Percentiles rank a stretch among this genome's conserved stretches.
Conservation (phyloP, 768 basidiomycete species). For the Suillus discolor region DNA sequence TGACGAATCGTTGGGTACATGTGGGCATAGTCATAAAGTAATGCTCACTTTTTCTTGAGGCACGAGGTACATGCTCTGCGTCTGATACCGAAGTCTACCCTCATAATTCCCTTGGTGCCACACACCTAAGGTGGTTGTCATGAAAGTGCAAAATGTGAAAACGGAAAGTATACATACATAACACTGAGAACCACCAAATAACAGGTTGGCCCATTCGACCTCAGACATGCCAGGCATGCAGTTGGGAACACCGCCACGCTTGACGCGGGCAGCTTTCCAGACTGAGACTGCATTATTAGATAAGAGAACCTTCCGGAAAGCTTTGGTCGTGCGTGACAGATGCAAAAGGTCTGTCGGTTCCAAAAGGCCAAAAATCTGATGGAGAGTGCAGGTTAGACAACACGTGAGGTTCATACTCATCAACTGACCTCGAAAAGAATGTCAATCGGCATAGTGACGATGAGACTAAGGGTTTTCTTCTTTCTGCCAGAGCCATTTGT, state of each 20-base stretch:
- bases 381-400: background rate
- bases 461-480: constrained; percentile 16
- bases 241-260: constrained; percentile 19
- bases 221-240: constrained; percentile 27
- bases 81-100: constrained; percentile 21
- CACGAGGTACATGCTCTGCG: constrained; percentile 19
- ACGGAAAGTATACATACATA: constrained; percentile 13
- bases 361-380: constrained; percentile 31
- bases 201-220: constrained; percentile 28
- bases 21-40: background rate
- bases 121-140: constrained; percentile 14
- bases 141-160: background rate
- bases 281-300: constrained; percentile 20
- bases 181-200: constrained; percentile 24
- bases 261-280: constrained; percentile 25
- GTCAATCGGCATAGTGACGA: constrained; percentile 27
- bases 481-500: background rate
- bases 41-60: constrained; percentile 20
- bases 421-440: constrained; percentile 30
- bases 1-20: constrained; percentile 23
- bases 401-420: background rate
- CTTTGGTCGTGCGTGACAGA: constrained; percentile 31
- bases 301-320: constrained; percentile 29
- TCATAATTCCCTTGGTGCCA: constrained; percentile 15
- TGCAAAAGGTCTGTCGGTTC: constrained; percentile 33